phyloP scores from a whole-genome alignment of 495 filamentous ascomycete species.

The Elasticomyces elasticus region DNA sequence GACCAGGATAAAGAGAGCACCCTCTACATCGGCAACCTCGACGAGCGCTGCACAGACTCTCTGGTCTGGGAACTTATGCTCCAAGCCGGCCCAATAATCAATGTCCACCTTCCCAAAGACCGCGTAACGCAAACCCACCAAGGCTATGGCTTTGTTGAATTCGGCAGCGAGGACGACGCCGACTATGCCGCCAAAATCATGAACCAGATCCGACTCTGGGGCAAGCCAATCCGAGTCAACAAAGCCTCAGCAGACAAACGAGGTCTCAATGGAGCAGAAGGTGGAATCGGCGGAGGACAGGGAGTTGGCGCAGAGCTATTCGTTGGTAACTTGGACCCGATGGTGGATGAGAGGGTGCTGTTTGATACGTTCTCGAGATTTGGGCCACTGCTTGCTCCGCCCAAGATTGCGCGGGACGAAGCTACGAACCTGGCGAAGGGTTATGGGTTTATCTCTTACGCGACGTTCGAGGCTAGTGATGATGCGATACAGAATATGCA shows the following conservation, averaged over 20 bases:
- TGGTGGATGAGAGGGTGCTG: constrained; percentile 93
- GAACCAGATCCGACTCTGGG: constrained; percentile 88
- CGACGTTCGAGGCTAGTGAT: constrained; percentile 89
- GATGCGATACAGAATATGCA: constrained; percentile 89
- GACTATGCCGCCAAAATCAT: constrained; percentile 95
- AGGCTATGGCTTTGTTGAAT: constrained; percentile 98
- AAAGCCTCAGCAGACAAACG: constrained; percentile 96
- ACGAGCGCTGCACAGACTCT: constrained; percentile 85
- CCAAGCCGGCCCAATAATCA: constrained; percentile 90
- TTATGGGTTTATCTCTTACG: constrained; percentile 93
- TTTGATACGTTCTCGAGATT: constrained; percentile 96
- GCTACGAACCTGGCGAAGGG: constrained; percentile 81
- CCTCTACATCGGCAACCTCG: constrained; percentile 95
- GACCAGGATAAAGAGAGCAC: constrained; percentile 99
- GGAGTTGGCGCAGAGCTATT: constrained; percentile 97
- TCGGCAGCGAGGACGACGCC: constrained; percentile 89
- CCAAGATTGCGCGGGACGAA: constrained; percentile 92
- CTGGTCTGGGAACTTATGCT: constrained; percentile 96
- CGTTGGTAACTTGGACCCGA: constrained; percentile 87
- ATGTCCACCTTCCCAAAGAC: constrained; percentile 95
- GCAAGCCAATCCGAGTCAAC: constrained; percentile 94
- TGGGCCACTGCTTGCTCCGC: constrained; percentile 68
- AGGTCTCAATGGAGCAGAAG: constrained; percentile 53
- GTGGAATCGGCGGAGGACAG: constrained; percentile 31
- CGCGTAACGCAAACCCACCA: constrained; percentile 93